phyloP scores from a whole-genome alignment of 345 rosid species.

The Jatropha curcas region DNA sequence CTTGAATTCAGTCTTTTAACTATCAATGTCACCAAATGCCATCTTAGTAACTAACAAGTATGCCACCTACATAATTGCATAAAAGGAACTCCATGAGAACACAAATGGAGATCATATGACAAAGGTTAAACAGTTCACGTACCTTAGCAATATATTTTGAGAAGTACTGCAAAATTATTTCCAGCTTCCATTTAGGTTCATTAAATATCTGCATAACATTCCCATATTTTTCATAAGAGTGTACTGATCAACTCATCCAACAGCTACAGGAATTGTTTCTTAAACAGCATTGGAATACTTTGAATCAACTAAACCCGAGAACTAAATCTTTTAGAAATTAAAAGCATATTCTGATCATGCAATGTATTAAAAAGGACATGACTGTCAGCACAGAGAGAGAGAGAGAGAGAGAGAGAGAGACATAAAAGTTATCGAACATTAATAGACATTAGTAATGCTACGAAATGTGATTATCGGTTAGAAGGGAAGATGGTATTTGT shows the following conservation, averaged over 20 bases:
- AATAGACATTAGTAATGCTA: background rate
- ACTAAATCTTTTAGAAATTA: background rate
- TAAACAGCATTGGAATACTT: background rate
- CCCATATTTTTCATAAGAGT: background rate
- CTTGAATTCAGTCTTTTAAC: too few species aligned
- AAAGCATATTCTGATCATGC: background rate
- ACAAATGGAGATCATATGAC: background rate
- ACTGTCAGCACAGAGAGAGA: background rate
- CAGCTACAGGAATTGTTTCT: background rate
- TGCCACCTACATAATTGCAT: background rate
- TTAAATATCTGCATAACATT: constrained; percentile 53
- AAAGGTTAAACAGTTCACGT: constrained; percentile 2
- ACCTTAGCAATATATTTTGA: constrained; percentile 68
- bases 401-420: background rate
- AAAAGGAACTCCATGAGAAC: background rate
- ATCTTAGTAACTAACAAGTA: constrained; percentile 1
- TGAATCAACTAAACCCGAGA: background rate
- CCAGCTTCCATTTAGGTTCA: constrained; percentile 84
- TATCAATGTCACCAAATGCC: too few species aligned
- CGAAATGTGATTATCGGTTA: background rate
- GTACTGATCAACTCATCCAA: background rate
- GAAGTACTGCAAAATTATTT: constrained; percentile 64
- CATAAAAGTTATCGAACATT: background rate
- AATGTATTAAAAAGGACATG: background rate
- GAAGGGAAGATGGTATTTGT: background rate